Conservation (phyloP, 305 asterid genomes). For the Fraxinus sp. region DNA sequence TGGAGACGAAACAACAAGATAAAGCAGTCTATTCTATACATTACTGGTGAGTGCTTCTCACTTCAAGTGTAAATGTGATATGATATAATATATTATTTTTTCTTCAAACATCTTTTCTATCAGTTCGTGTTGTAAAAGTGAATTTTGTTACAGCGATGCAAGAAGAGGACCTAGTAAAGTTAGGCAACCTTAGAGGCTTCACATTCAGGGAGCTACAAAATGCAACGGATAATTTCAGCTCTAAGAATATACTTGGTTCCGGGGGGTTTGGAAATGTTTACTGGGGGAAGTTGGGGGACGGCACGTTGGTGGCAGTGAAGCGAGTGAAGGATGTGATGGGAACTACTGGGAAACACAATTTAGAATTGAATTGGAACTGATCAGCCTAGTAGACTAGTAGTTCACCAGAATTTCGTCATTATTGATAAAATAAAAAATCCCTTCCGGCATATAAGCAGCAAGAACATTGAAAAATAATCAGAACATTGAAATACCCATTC, state of each 20-base stretch:
- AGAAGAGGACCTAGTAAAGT: constrained; percentile 63
- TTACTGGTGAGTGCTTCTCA: constrained; percentile 43
- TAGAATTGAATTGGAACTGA: constrained; percentile 74
- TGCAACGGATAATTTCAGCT: constrained; percentile 75
- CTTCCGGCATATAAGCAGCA: too few species aligned
- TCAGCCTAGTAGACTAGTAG: constrained; percentile 59
- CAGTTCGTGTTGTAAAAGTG: background rate
- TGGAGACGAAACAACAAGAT: constrained; percentile 52
- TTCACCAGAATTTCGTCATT: too few species aligned
- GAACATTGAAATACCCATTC: too few species aligned
- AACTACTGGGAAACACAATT: constrained; percentile 81
- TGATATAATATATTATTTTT: background rate
- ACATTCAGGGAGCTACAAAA: constrained; percentile 82
- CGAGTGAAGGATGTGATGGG: constrained; percentile 80
- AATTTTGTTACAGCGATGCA: constrained; percentile 46
- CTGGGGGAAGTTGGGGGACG: constrained; percentile 65
- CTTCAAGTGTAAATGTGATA: background rate
- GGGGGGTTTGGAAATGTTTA: constrained; percentile 98
- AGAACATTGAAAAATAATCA: too few species aligned
- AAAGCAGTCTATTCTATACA: constrained; percentile 56
- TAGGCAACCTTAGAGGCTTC: constrained; percentile 77
- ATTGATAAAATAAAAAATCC: too few species aligned
- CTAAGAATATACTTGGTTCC: constrained; percentile 80
- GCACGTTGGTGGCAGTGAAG: constrained; percentile 72
- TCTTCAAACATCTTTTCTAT: background rate